Evolutionary conservation across 2,329 filamentous ascomycete species (phyloP).

Genomic region (Phoma sp.): DNA sequence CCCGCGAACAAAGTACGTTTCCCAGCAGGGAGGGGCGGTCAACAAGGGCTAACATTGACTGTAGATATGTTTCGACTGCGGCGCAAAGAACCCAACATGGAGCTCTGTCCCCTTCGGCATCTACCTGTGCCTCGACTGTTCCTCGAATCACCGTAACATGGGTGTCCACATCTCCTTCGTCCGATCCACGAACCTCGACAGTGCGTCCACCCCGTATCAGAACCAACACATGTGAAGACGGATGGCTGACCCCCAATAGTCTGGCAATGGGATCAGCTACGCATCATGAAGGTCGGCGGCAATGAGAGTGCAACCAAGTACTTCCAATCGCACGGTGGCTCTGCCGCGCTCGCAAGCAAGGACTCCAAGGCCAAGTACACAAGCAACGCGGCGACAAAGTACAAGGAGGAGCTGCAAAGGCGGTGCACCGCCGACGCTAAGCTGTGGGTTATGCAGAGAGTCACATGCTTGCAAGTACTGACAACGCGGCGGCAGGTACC

Average conservation of each 20-base stretch:
- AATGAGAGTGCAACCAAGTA: conserved; percentile 98
- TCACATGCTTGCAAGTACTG: conserved; percentile 23
- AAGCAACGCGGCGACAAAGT: conserved; percentile 90
- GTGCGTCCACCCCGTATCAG: conserved; percentile 61
- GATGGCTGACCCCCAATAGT: conserved; percentile 47
- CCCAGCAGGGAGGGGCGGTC: conserved; percentile 22
- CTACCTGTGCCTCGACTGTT: conserved; percentile 97
- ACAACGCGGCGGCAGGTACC: conserved; percentile 65
- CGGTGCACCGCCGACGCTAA: conserved; percentile 81
- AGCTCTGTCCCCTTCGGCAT: conserved; percentile 96
- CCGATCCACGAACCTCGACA: conserved; percentile 95
- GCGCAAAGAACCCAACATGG: conserved; percentile 97
- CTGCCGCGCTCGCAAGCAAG: conserved; percentile 92
- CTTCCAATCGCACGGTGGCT: conserved; percentile 95
- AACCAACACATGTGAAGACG: conserved; percentile 44
- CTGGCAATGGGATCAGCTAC: conserved; percentile 99
- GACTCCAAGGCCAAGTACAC: conserved; percentile 97
- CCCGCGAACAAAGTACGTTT: conserved; percentile 84
- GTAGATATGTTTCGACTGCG: conserved; percentile 97
- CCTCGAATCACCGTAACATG: conserved; percentile 93
- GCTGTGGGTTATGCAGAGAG: conserved; percentile 65
- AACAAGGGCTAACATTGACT: conserved; percentile 31
- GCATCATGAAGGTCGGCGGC: conserved; percentile 96
- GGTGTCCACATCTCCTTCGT: conserved; percentile 99
- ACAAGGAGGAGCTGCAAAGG: conserved; percentile 94